Evolutionary conservation across 352 stramenopile genomes (phyloP).

Genomic region (Phytopythium oedochilum): DNA sequence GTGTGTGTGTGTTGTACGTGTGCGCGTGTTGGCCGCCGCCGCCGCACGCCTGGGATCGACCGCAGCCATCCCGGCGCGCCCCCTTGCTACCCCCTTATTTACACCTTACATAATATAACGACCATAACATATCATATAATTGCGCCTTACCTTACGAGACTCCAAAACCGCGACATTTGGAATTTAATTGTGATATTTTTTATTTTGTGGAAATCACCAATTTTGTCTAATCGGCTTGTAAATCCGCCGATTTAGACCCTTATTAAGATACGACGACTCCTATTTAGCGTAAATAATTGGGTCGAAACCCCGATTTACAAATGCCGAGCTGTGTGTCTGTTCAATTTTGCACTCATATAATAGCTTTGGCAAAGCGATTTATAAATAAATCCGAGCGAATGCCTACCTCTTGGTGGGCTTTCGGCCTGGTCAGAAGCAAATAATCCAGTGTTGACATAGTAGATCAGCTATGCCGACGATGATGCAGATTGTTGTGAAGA

Average conservation of each 20-base stretch:
- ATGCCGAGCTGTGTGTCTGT: too few relatives aligned
- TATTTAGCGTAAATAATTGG: neutral
- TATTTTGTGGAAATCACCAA: neutral
- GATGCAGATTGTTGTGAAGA: neutral
- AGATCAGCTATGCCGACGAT: neutral
- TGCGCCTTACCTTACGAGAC: too few relatives aligned
- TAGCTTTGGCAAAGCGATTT: neutral
- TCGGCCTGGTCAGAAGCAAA: neutral
- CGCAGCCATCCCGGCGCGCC: conserved; percentile 24
- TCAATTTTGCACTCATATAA: neutral
- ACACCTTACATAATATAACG: conserved; percentile 81
- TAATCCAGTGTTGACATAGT: neutral
- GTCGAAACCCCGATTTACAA: neutral
- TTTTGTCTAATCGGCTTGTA: neutral
- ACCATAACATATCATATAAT: too few relatives aligned
- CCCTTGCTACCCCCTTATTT: conserved; percentile 48
- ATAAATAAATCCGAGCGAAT: neutral
- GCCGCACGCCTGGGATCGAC: neutral
- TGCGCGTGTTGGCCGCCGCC: neutral
- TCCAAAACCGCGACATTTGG: too few relatives aligned
- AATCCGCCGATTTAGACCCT: neutral
- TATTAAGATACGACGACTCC: neutral
- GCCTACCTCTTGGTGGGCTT: neutral
- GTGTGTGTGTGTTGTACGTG: neutral
- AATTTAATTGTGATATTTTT: too few relatives aligned